Percentiles rank a stretch among this genome's conserved stretches.
phyloP scores from a whole-genome alignment of 805 yeast species.

The Ogataea naganishii region DNA sequence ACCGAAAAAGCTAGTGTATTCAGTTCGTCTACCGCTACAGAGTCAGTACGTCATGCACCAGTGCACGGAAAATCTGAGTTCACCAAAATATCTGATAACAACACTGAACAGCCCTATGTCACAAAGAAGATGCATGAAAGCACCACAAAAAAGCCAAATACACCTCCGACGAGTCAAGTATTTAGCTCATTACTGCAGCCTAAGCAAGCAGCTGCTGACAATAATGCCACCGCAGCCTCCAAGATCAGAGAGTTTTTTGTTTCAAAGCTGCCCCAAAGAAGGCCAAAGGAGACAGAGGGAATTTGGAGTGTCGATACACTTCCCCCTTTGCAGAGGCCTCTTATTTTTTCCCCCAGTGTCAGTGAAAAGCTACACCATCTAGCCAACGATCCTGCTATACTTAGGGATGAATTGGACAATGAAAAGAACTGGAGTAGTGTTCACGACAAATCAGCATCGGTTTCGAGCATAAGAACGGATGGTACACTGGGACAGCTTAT shows the following conservation, averaged over 20 bases:
- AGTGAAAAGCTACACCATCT: slow-evolving; percentile 9
- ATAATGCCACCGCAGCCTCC: no score
- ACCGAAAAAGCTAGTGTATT: slow-evolving; percentile 1
- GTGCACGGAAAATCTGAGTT: slow-evolving; percentile 2
- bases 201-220: slow-evolving; percentile 1
- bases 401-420: no score
- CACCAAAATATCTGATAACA: slow-evolving; percentile 15
- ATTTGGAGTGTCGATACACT: slow-evolving; percentile 12
- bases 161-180: slow-evolving; percentile 3
- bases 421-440: no score
- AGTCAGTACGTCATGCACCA: slow-evolving; percentile 1
- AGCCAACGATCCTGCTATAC: no score
- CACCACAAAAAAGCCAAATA: slow-evolving; percentile 3
- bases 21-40: neutral
- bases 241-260: no score
- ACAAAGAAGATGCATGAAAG: neutral
- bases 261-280: slow-evolving; percentile 9
- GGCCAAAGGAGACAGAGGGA: slow-evolving; percentile 11
- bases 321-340: slow-evolving; percentile 5
- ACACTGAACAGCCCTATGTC: slow-evolving; percentile 15
- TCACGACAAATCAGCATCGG: no score
- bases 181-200: neutral
- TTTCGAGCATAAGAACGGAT: no score
- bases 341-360: slow-evolving; percentile 16
- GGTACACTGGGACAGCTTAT: no score